A percentile compares a stretch with the other conserved stretches of the same genome.
Conservation (phyloP, 306 rosid genomes). For the Rosa persica region DNA sequence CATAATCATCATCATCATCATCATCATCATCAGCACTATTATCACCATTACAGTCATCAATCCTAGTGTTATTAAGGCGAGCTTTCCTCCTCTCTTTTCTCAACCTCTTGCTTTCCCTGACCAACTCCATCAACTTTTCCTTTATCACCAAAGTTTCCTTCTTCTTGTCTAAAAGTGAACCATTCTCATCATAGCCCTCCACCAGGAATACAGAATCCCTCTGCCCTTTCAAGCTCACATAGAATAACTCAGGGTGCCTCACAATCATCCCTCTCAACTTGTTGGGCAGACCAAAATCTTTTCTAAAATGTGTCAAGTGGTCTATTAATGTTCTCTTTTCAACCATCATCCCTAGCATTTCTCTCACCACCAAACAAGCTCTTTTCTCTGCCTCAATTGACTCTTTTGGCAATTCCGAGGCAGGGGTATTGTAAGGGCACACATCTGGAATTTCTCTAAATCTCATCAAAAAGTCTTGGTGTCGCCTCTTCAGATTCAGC, state of each 20-base stretch:
- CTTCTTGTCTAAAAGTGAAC: slow-evolving; percentile 56
- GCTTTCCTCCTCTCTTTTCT: slow-evolving; percentile 58
- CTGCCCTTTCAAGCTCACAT: slow-evolving; percentile 82
- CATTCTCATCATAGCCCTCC: slow-evolving; percentile 81
- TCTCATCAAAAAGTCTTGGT: slow-evolving; percentile 68
- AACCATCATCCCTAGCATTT: slow-evolving; percentile 69
- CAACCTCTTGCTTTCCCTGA: slow-evolving; percentile 69
- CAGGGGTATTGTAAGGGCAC: slow-evolving; percentile 64
- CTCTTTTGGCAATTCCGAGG: slow-evolving; percentile 42
- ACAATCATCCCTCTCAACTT: slow-evolving; percentile 79
- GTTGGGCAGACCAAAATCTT: slow-evolving; percentile 81
- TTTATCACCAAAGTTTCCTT: slow-evolving; percentile 51
- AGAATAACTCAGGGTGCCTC: slow-evolving; percentile 89
- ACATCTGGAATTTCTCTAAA: slow-evolving; percentile 73
- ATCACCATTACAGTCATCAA: slow-evolving; percentile 27
- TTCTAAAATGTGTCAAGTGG: slow-evolving; percentile 89
- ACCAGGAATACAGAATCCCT: slow-evolving; percentile 79
- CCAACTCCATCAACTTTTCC: slow-evolving; percentile 64
- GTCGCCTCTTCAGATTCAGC: slow-evolving; percentile 71
- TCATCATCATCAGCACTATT: slow-evolving; percentile 24
- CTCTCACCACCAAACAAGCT: slow-evolving; percentile 79
- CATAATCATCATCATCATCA: slow-evolving; percentile 36
- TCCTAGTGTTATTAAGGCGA: slow-evolving; percentile 20
- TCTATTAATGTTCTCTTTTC: slow-evolving; percentile 86
- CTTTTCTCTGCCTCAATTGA: slow-evolving; percentile 87